Base-by-base conservation (phyloP, 345 rosid species). In the Cochlearia excelsa region DNA sequence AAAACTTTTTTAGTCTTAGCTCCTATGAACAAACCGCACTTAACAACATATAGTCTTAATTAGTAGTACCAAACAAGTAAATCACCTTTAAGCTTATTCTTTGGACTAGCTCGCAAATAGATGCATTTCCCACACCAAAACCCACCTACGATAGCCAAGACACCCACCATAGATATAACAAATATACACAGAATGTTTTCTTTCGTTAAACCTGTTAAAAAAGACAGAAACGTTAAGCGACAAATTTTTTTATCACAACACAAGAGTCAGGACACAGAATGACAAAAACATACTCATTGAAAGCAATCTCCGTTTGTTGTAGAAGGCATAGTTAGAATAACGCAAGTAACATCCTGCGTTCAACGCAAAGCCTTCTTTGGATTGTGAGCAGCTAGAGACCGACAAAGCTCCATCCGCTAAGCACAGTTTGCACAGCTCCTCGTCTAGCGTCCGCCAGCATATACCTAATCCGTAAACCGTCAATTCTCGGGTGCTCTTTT, bases 301-400 rank as follows among this genome's bases (percentile, higher is more conserved):
- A 38, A 67, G 40, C 43, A 58, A 51, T 49, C 31, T 47, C 30
- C 43, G 51, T 29, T 78, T 51, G 42, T 68, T 55, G 55, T 65
- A 59, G 31, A 82, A 80, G 1, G 69, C 31, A 26, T 67, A 50
- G 54, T 70, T 57, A 65, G 80, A 62, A 75, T 76, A 80, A 47
- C 80, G 82, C 2, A 82, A 66, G 66, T 76, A 76, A 49, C 87
- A 82, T 26, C 87, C 82, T 9, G 81, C 66, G 34, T 72, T 69
- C 43, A 80, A 51, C 23, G 72, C 82, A n/a, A 76, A 76, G n/a
- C 70, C 82, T 61, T 82, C 80, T 0, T 55, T 56, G 2, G 77
- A 50, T 4, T 77, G 81, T 37, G 73, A 65, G 74, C 87, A 82
- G 31, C 59, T 42, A 4, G 59, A 39, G n/a, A 75, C 59, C 10